These are phyloP conservation scores for Hanseniaspora valbyensis DNA, from an alignment of 805 yeast species.

Conservation along the genomic window DNA sequence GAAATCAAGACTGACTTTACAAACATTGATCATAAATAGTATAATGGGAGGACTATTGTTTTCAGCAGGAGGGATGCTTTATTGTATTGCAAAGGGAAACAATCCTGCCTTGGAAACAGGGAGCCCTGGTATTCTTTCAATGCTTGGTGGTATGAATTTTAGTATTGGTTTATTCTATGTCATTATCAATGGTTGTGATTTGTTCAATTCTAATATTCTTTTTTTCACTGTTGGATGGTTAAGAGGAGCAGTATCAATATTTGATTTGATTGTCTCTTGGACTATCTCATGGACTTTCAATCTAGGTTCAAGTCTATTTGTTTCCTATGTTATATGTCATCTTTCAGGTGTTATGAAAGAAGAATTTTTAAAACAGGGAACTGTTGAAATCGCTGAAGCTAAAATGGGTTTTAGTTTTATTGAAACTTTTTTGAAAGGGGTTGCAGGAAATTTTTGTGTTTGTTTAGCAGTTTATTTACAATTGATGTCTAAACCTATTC, in stretches of 20 bases:
- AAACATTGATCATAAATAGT: constrained; percentile 51
- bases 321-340: constrained; percentile 52
- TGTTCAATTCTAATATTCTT: constrained; percentile 63
- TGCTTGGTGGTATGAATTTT: constrained; percentile 51
- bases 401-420: constrained; percentile 41
- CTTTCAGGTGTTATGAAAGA: constrained; percentile 40
- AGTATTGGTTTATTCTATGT: constrained; percentile 69
- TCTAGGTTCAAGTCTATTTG: constrained; percentile 52
- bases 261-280: constrained; percentile 60
- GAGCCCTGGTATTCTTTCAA: constrained; percentile 43
- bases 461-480: constrained; percentile 67
- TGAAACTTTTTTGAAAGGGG: constrained; percentile 55
- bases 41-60: constrained; percentile 61
- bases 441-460: constrained; percentile 71
- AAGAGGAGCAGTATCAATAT: constrained; percentile 55
- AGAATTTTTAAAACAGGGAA: constrained; percentile 37
- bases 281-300: constrained; percentile 55
- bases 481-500: constrained; percentile 66
- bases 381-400: constrained; percentile 36
- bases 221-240: constrained; percentile 59
- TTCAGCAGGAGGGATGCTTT: constrained; percentile 63
- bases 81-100: constrained; percentile 43
- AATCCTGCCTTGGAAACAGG: constrained; percentile 33
- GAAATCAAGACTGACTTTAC: constrained; percentile 55
- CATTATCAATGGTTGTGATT: constrained; percentile 61